Evolutionary conservation across 768 basidiomycete species (phyloP).

Genomic region (Obba rivulosa): DNA sequence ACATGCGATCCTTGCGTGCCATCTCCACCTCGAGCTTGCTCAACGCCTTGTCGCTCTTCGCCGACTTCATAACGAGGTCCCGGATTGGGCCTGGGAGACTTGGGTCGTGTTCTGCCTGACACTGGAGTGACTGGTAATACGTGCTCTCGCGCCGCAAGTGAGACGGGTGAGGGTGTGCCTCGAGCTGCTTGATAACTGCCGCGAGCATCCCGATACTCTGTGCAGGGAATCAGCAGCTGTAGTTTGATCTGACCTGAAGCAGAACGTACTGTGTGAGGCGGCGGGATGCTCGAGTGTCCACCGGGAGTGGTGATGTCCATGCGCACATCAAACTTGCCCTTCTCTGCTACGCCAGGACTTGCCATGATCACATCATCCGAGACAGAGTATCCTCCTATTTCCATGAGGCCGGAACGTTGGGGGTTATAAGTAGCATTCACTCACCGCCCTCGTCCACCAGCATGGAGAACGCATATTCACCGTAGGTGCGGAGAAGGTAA

Average conservation of each 20-base stretch:
- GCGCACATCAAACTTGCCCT: slow-evolving; percentile 60
- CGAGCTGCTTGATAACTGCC: slow-evolving; percentile 59
- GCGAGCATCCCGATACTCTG: slow-evolving; percentile 54
- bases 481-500: slow-evolving; percentile 55
- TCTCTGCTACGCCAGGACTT: slow-evolving; percentile 63
- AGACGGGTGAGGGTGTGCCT: slow-evolving; percentile 54
- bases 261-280: slow-evolving; percentile 61
- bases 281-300: slow-evolving; percentile 88
- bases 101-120: slow-evolving; percentile 57
- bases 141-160: slow-evolving; percentile 52
- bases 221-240: slow-evolving; percentile 1
- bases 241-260: neutral
- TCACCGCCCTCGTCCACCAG: slow-evolving; percentile 86
- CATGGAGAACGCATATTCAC: slow-evolving; percentile 65
- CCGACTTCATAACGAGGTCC: slow-evolving; percentile 41
- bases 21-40: slow-evolving; percentile 27
- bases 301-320: slow-evolving; percentile 65
- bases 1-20: slow-evolving; percentile 32
- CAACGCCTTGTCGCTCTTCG: slow-evolving; percentile 46
- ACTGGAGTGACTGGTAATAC: slow-evolving; percentile 55
- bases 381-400: slow-evolving; percentile 31
- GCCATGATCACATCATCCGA: slow-evolving; percentile 52
- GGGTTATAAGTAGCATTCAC: slow-evolving; percentile 33
- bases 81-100: slow-evolving; percentile 44
- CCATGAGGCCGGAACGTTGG: no score